phyloP scores from a whole-genome alignment of 371 early-diverging fungal species.

The Lichtheimia corymbifera region DNA sequence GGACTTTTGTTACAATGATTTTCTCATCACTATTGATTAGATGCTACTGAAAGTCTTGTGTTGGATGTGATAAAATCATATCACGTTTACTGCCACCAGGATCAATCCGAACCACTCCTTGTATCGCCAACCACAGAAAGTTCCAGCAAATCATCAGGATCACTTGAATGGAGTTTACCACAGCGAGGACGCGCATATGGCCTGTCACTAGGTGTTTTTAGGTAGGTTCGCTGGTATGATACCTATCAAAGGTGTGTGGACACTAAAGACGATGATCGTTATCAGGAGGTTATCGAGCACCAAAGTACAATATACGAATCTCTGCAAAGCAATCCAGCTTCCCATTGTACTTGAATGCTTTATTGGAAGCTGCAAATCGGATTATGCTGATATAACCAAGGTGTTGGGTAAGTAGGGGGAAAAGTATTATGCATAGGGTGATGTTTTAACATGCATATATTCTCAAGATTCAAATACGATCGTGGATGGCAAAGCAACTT shows the following conservation, averaged over 20 bases:
- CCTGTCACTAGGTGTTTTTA: constrained; percentile 30
- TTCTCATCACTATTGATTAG: constrained; percentile 9
- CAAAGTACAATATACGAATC: constrained; percentile 29
- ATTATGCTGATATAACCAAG: constrained; percentile 15
- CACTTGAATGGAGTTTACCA: constrained; percentile 30
- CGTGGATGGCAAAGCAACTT: constrained; percentile 5
- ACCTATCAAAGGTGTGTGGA: not conserved
- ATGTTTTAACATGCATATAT: not conserved
- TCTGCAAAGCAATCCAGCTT: constrained; percentile 39
- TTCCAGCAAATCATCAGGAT: not conserved
- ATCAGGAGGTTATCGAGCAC: constrained; percentile 22
- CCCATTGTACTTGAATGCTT: constrained; percentile 46
- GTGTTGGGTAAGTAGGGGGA: constrained; percentile 17
- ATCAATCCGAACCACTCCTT: not conserved
- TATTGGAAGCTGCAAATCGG: constrained; percentile 33
- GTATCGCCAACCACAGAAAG: constrained; percentile 2
- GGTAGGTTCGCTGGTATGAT: constrained; percentile 2
- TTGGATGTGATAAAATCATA: constrained; percentile 20
- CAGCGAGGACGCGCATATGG: constrained; percentile 33
- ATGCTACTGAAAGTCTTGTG: constrained; percentile 19
- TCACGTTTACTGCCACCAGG: constrained; percentile 19
- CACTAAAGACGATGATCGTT: not conserved
- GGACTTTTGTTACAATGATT: not conserved
- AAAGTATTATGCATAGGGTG: not conserved
- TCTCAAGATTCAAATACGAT: constrained; percentile 2